Percentiles rank a stretch among this genome's conserved stretches.
Evolutionary conservation across 192 early-diverging fungal species (phyloP).

Genomic region (Podila verticillata): DNA sequence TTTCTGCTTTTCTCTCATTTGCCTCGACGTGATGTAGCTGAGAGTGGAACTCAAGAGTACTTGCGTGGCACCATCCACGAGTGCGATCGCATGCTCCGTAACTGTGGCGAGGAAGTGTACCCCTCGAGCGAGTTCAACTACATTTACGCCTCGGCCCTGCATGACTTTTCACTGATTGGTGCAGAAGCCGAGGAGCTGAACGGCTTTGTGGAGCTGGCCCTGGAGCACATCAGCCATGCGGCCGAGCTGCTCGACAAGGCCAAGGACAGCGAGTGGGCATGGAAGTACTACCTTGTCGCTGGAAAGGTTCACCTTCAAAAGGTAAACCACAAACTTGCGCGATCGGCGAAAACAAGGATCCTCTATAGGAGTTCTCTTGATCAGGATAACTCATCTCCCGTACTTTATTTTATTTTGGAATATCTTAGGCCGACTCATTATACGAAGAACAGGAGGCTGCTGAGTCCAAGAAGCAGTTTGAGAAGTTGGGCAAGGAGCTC

Average conservation of each 20-base stretch:
- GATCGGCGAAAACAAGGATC: neutral
- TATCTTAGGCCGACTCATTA: slow-evolving; percentile 26
- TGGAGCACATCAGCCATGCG: slow-evolving; percentile 32
- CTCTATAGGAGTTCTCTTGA: too few relatives aligned
- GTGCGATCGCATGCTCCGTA: slow-evolving; percentile 63
- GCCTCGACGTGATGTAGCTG: slow-evolving; percentile 2
- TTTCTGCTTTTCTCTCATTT: neutral
- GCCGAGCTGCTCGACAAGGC: slow-evolving; percentile 30
- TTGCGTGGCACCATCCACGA: slow-evolving; percentile 64
- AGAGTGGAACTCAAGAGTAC: slow-evolving; percentile 48
- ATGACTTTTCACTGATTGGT: slow-evolving; percentile 51
- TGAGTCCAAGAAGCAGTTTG: slow-evolving; percentile 36
- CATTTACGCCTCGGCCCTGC: slow-evolving; percentile 61
- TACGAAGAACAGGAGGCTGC: slow-evolving; percentile 47
- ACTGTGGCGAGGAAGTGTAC: slow-evolving; percentile 52
- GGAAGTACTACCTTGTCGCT: slow-evolving; percentile 47
- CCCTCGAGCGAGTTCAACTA: slow-evolving; percentile 55
- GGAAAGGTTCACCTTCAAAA: slow-evolving; percentile 43
- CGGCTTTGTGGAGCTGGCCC: slow-evolving; percentile 44
- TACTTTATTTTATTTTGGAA: neutral
- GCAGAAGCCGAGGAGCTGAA: slow-evolving; percentile 29
- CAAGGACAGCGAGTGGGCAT: slow-evolving; percentile 18
- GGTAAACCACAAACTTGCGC: slow-evolving; percentile 9
- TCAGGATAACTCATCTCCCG: too few relatives aligned
- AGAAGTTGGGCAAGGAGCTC: slow-evolving; percentile 33